A percentile compares a stretch with the other conserved stretches of the same genome.
Evolutionary conservation across 1,284 basidiomycete species (phyloP).

Genomic region (Mycena sp.): DNA sequence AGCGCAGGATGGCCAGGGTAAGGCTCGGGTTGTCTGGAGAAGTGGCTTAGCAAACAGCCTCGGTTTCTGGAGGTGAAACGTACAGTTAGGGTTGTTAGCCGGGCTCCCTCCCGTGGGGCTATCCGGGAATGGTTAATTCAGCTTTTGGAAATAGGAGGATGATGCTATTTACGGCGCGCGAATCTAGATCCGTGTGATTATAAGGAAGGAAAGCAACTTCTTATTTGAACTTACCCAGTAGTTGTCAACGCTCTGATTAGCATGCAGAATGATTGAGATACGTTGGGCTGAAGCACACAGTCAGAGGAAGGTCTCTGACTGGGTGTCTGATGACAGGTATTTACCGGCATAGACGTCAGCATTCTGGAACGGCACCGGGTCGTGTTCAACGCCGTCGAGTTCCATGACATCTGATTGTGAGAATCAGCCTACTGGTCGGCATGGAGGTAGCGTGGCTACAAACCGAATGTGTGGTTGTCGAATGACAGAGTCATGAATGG

Average conservation of each 20-base stretch:
- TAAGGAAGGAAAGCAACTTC: no score
- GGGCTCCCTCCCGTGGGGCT: constrained; percentile 39
- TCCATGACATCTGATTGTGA: constrained; percentile 49
- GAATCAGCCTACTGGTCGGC: no score
- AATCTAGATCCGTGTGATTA: constrained; percentile 32
- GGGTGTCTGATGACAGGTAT: no score
- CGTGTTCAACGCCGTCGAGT: constrained; percentile 48
- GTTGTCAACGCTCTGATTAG: constrained; percentile 48
- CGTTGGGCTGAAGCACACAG: constrained; percentile 40
- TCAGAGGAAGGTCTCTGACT: no score
- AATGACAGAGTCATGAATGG: constrained; percentile 52
- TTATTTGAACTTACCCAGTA: constrained; percentile 41
- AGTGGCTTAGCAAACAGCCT: no score
- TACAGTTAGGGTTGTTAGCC: constrained; percentile 45
- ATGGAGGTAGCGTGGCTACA: neutral
- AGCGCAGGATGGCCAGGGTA: constrained; percentile 55
- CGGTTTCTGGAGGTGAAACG: no score
- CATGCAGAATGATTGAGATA: constrained; percentile 46
- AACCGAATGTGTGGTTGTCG: constrained; percentile 51
- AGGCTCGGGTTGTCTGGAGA: constrained; percentile 39
- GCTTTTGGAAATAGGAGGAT: neutral
- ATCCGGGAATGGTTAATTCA: neutral
- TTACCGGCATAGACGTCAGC: constrained; percentile 46
- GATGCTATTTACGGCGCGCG: constrained; percentile 38
- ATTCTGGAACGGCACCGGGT: constrained; percentile 45